Percentiles rank a stretch among this genome's conserved stretches.
Evolutionary conservation across 2,329 filamentous ascomycete species (phyloP).

Genomic region (Dothistroma septosporum): DNA sequence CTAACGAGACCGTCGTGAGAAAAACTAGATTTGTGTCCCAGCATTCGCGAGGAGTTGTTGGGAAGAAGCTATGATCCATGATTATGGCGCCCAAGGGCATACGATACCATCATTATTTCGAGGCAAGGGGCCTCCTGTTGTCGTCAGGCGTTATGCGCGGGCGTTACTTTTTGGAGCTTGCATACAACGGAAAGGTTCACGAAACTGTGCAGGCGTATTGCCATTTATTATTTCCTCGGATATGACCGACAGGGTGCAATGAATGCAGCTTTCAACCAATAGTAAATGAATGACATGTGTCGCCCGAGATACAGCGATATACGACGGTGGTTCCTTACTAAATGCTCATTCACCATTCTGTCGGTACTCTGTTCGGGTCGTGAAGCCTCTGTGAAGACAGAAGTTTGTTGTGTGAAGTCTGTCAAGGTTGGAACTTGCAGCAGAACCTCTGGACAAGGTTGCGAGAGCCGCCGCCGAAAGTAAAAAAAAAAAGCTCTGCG

Average conservation of each 20-base stretch:
- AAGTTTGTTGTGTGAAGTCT: background rate
- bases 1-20: background rate
- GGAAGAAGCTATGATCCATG: background rate
- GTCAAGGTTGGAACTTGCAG: too few relatives aligned
- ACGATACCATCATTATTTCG: background rate
- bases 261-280: background rate
- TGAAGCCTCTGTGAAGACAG: background rate
- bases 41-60: conserved; percentile 1
- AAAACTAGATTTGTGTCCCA: background rate
- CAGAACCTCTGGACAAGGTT: background rate
- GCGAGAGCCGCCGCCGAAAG: background rate
- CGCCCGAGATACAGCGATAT: too few relatives aligned
- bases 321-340: background rate
- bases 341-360: conserved; percentile 13
- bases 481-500: background rate
- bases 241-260: background rate
- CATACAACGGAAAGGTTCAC: background rate
- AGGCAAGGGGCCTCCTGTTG: background rate
- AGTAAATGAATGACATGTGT: too few relatives aligned
- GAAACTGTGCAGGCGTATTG: background rate
- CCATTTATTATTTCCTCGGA: background rate
- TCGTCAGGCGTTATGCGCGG: background rate
- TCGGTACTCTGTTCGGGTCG: conserved; percentile 8
- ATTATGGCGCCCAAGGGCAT: background rate
- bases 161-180: background rate